Evolutionary conservation across 768 basidiomycete genomes (phyloP).

Genomic region (Amyloporia xantha): DNA sequence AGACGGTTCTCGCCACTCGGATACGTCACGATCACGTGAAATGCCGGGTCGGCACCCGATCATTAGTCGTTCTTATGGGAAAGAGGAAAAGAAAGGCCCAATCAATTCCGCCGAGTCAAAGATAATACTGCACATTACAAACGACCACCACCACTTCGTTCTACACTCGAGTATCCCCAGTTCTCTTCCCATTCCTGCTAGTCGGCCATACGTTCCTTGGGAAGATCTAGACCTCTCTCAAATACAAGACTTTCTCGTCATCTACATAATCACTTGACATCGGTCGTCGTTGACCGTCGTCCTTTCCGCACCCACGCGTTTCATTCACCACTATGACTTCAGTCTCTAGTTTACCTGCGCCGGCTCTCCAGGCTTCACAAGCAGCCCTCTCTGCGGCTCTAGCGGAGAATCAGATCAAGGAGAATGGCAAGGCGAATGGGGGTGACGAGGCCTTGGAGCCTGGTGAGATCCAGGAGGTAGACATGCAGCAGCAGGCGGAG

Average conservation of each 20-base stretch:
- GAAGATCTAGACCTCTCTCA: not conserved
- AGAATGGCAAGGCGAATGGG: slow-evolving; percentile 30
- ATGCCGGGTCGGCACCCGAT: not conserved
- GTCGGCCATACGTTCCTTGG: slow-evolving; percentile 2
- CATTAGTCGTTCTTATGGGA: not conserved
- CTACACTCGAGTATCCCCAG: not conserved
- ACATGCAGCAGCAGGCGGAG: slow-evolving; percentile 79
- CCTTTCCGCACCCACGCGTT: not conserved
- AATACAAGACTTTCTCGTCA: not conserved
- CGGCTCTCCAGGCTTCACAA: slow-evolving; percentile 73
- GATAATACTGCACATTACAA: slow-evolving; percentile 1
- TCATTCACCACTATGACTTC: slow-evolving; percentile 10
- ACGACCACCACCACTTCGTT: not conserved
- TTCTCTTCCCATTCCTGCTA: slow-evolving; percentile 2
- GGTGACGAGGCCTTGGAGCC: slow-evolving; percentile 43
- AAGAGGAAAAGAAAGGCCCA: not conserved
- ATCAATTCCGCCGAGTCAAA: not conserved
- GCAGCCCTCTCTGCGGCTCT: slow-evolving; percentile 73
- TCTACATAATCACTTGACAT: not conserved
- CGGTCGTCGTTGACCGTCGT: not conserved
- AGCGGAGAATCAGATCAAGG: slow-evolving; percentile 39
- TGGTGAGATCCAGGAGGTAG: slow-evolving; percentile 83
- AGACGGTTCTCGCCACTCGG: not conserved
- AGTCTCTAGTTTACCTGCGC: slow-evolving; percentile 48
- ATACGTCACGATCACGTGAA: slow-evolving; percentile 1